phyloP scores from a whole-genome alignment of 345 rosid genomes.

The Heritiera littoralis region DNA sequence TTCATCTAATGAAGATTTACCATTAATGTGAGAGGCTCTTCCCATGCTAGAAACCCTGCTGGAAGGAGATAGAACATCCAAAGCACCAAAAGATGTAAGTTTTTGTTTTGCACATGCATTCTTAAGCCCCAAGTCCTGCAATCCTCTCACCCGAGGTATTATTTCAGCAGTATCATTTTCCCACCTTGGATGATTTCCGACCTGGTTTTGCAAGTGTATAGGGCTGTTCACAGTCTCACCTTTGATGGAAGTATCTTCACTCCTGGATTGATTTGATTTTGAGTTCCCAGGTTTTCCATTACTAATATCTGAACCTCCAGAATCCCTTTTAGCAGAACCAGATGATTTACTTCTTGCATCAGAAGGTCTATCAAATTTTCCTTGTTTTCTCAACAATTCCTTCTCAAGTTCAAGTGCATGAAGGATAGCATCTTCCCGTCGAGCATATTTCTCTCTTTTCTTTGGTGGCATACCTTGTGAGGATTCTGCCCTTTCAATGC shows the following conservation, averaged over 20 bases:
- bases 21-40: slow-evolving; percentile 45
- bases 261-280: slow-evolving; percentile 34
- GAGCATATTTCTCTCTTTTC: slow-evolving; percentile 98
- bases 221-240: slow-evolving; percentile 32
- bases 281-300: slow-evolving; percentile 41
- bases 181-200: slow-evolving; percentile 37
- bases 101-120: slow-evolving; percentile 61
- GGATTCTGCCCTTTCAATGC: slow-evolving; percentile 88
- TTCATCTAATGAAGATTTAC: slow-evolving; percentile 46
- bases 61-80: slow-evolving; percentile 49
- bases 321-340: slow-evolving; percentile 45
- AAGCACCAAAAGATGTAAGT: slow-evolving; percentile 44
- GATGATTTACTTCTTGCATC: slow-evolving; percentile 41
- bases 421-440: slow-evolving; percentile 98
- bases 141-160: slow-evolving; percentile 80
- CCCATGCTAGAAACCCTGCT: slow-evolving; percentile 51
- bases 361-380: slow-evolving; percentile 34
- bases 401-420: slow-evolving; percentile 99
- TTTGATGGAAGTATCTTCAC: slow-evolving; percentile 33
- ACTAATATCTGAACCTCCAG: slow-evolving; percentile 45
- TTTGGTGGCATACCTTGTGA: slow-evolving; percentile 72
- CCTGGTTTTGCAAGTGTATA: slow-evolving; percentile 34
- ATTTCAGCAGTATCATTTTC: slow-evolving; percentile 56
- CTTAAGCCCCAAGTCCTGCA: slow-evolving; percentile 81
- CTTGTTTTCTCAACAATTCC: slow-evolving; percentile 60